Evolutionary conservation across 345 rosid species (phyloP), one percentile per base, ranked within the genome.

Genomic region (Hibiscus trionum): DNA sequence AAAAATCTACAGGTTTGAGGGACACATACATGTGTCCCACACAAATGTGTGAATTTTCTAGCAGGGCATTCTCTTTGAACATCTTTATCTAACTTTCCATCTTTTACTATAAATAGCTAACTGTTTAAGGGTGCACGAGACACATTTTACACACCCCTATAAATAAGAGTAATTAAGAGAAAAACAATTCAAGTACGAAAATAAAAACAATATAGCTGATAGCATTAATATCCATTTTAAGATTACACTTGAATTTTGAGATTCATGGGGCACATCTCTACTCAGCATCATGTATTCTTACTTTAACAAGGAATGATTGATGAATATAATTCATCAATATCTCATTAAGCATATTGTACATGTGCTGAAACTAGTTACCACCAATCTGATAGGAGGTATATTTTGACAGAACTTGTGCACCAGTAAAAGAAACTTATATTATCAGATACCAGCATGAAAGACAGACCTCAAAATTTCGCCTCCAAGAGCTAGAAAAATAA

Each of bases 401-500:
- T 5, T 47, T 66, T 4, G 21, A 66, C 39, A 1, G 1, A 26
- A 24, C 21, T 66, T 66, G 57, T 66, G 39, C 57, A 16, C 16
- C 26, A 9, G 24, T 21, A 49, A 56, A 65, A 44, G 1, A 57
- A 44, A 70, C n/a, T 64, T 46, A 19, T 7, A 15, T 3, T 17
- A 21, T 15, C 42, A 62, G 57, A 63, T 66, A 63, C 12, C 33
- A 69, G 15, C 5, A 24, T 31, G 69, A 63, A 75, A 68, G 14
- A 83, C 90, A 35, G 83, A 94, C 98, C 7, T 79, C 80, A 74
- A 91, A 88, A 72, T 84, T 82, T 56, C 96, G 86, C 81, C 97
- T 83, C 98, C 98, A 94, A 26, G 95, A 85, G 84, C 97, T 94
- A 35, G 96, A 86, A 84, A 94, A 94, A 79, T 94, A 94, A 55